Evolutionary conservation across 2,329 filamentous ascomycete species (phyloP).

Genomic region (Colletotrichum graminicola): DNA sequence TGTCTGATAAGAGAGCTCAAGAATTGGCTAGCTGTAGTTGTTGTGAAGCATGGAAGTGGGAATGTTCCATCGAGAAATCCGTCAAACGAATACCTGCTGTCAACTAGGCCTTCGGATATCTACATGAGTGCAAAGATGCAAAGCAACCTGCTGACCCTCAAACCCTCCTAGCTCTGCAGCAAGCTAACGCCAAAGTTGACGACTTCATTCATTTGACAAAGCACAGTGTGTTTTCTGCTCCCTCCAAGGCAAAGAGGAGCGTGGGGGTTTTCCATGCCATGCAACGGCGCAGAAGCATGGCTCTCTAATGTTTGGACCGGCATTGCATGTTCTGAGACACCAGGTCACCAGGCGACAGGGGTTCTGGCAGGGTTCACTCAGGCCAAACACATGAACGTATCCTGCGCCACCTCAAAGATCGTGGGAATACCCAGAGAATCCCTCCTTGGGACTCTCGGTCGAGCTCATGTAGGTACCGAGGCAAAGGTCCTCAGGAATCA

Average conservation of each 20-base stretch:
- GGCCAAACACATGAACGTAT: background rate
- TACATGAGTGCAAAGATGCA: background rate
- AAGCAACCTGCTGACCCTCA: background rate
- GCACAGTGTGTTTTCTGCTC: background rate
- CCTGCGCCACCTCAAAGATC: conserved; percentile 9
- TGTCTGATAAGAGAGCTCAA: background rate
- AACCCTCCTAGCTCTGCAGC: background rate
- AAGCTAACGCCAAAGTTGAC: background rate
- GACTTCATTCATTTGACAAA: background rate
- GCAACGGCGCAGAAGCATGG: conserved; percentile 6
- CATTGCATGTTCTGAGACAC: conserved; percentile 36
- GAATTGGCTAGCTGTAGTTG: background rate
- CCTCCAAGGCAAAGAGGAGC: background rate
- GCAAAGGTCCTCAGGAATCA: background rate
- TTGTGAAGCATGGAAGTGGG: background rate
- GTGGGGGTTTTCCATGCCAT: background rate
- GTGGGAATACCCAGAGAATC: background rate
- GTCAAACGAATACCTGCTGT: background rate
- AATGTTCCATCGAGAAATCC: background rate
- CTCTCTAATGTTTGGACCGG: conserved; percentile 20
- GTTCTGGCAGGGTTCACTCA: conserved; percentile 9
- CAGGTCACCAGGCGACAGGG: conserved; percentile 20
- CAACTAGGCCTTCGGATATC: background rate
- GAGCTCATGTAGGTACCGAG: background rate
- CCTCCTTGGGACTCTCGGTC: background rate